Conservation (phyloP, 2,329 filamentous ascomycete species). For the Diaporthe citriasiana region DNA sequence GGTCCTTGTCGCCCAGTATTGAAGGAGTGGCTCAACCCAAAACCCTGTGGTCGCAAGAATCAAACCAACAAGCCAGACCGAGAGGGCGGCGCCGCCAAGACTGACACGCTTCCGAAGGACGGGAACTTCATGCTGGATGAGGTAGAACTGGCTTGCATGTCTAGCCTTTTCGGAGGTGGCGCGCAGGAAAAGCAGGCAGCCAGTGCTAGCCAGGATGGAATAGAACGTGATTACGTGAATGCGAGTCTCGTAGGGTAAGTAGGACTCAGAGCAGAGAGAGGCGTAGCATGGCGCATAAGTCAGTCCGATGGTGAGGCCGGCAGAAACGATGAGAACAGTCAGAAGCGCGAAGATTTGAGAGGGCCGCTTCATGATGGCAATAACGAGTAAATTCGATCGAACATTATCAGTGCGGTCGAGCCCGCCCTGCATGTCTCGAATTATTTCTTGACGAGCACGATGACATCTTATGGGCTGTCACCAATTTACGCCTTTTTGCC, state of each 20-base stretch:
- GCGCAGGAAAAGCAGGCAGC: conserved; percentile 16
- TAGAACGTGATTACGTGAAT: conserved; percentile 41
- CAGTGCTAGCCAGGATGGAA: conserved; percentile 35
- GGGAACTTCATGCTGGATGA: background rate
- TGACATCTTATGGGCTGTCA: background rate
- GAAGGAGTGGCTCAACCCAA: conserved; percentile 37
- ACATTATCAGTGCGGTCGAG: no score
- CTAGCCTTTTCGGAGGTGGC: conserved; percentile 8
- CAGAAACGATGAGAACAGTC: background rate
- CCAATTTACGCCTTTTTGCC: background rate
- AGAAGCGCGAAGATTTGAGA: conserved; percentile 9
- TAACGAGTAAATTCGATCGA: no score
- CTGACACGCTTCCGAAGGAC: conserved; percentile 30
- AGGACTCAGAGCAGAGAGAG: conserved; percentile 41
- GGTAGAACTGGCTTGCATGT: conserved; percentile 19
- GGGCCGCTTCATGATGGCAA: background rate
- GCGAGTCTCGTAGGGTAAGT: conserved; percentile 39
- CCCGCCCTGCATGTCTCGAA: background rate
- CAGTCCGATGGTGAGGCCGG: conserved; percentile 40
- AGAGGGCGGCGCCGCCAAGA: conserved; percentile 31
- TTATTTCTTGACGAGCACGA: background rate
- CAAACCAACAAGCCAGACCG: conserved; percentile 37
- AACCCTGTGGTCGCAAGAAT: conserved; percentile 37
- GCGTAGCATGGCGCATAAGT: conserved; percentile 43
- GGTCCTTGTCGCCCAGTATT: conserved; percentile 34